phyloP scores from a whole-genome alignment of 2,329 filamentous ascomycete genomes.

The Claviceps purpurea region DNA sequence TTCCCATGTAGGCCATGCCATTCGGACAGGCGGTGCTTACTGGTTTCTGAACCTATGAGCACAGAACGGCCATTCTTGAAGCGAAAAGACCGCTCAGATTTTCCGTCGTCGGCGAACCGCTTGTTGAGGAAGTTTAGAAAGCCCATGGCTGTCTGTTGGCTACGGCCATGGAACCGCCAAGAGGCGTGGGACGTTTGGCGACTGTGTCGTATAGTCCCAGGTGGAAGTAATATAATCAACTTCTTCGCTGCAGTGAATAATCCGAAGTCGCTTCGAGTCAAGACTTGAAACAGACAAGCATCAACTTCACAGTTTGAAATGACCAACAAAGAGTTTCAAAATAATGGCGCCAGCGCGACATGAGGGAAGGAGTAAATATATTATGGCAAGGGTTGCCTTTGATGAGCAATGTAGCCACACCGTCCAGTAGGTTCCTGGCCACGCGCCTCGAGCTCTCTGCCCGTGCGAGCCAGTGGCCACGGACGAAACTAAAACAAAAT shows the following conservation, averaged over 20 bases:
- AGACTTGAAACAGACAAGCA: neutral
- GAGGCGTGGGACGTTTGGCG: neutral
- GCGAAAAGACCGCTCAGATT: neutral
- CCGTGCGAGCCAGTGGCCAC: neutral
- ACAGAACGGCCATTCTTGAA: neutral
- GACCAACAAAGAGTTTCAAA: too few species aligned
- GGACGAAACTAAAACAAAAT: constrained; percentile 1
- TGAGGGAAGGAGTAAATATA: constrained; percentile 1
- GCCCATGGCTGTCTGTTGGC: constrained; percentile 3
- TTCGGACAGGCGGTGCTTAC: neutral
- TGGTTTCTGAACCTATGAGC: neutral
- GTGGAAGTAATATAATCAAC: neutral
- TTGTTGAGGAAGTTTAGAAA: constrained; percentile 3
- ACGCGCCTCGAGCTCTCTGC: neutral
- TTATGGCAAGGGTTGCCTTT: neutral
- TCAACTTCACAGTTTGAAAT: neutral
- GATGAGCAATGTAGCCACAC: neutral
- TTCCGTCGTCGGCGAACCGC: neutral
- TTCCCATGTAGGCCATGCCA: neutral
- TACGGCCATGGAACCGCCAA: neutral
- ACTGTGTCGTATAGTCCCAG: too few species aligned
- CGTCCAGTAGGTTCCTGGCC: neutral
- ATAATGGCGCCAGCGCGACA: neutral
- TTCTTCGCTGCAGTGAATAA: neutral
- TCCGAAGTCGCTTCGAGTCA: neutral